Percentiles rank a stretch among this genome's conserved stretches.
Evolutionary conservation across 2,329 filamentous ascomycete species (phyloP).

Genomic region (Tolypocladium inflatum): DNA sequence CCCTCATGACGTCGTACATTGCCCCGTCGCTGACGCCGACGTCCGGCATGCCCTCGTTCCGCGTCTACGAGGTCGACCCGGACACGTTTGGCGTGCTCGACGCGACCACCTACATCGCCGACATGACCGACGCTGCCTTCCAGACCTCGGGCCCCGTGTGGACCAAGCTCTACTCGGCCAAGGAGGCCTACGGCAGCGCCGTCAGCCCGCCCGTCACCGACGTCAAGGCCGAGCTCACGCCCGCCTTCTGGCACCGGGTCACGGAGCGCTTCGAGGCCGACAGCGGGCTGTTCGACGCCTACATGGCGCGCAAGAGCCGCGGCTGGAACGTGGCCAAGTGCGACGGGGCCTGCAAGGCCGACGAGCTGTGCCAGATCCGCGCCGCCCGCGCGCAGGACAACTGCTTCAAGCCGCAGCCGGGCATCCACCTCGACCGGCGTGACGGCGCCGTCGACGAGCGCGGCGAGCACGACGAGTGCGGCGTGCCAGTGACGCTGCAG

Average conservation of each 20-base stretch:
- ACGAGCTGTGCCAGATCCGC: slow-evolving; percentile 43
- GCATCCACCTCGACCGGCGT: slow-evolving; percentile 23
- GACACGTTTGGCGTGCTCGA: slow-evolving; percentile 46
- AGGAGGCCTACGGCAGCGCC: slow-evolving; percentile 39
- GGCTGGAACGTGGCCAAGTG: slow-evolving; percentile 33
- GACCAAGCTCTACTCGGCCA: slow-evolving; percentile 47
- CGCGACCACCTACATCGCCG: slow-evolving; percentile 42
- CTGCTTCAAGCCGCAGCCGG: slow-evolving; percentile 29
- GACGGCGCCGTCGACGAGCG: slow-evolving; percentile 5
- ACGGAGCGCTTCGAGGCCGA: slow-evolving; percentile 37
- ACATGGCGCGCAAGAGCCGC: slow-evolving; percentile 35
- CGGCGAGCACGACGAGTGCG: slow-evolving; percentile 17
- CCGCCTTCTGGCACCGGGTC: slow-evolving; percentile 50
- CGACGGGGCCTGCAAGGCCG: slow-evolving; percentile 28
- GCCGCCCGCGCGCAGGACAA: slow-evolving; percentile 42
- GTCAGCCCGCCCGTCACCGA: slow-evolving; percentile 29
- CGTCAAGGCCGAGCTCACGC: slow-evolving; percentile 35
- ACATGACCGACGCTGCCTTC: slow-evolving; percentile 35
- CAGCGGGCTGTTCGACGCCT: slow-evolving; percentile 33
- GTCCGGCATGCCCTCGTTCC: slow-evolving; percentile 46
- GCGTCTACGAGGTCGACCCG: slow-evolving; percentile 48
- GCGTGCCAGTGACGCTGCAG: slow-evolving; percentile 15
- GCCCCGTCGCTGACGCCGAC: slow-evolving; percentile 44
- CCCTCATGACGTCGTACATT: slow-evolving; percentile 42
- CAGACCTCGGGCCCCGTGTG: slow-evolving; percentile 37